phyloP scores from a whole-genome alignment of 2,329 filamentous ascomycete genomes.

The Pseudodiploospora longispora region DNA sequence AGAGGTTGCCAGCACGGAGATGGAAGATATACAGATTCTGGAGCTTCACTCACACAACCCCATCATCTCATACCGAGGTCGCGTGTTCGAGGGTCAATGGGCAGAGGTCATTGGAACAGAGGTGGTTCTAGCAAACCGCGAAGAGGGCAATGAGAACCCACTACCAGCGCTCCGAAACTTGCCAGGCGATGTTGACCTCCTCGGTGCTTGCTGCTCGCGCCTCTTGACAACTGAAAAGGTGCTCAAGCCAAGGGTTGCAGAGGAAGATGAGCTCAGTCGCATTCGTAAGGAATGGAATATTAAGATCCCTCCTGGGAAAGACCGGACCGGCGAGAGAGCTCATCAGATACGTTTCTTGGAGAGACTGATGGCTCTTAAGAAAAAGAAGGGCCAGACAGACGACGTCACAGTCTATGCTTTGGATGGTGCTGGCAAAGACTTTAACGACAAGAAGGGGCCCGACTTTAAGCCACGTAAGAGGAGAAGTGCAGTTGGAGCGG shows the following conservation, averaged over 20 bases:
- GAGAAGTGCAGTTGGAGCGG: slow-evolving; percentile 8
- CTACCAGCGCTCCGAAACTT: slow-evolving; percentile 43
- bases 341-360: slow-evolving; percentile 53
- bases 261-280: slow-evolving; percentile 26
- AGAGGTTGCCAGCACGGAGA: slow-evolving; percentile 1
- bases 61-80: slow-evolving; percentile 69
- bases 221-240: slow-evolving; percentile 60
- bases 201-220: slow-evolving; percentile 62
- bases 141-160: slow-evolving; percentile 36
- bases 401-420: slow-evolving; percentile 52
- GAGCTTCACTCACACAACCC: slow-evolving; percentile 71
- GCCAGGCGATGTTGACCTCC: slow-evolving; percentile 56
- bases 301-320: slow-evolving; percentile 35
- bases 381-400: slow-evolving; percentile 55
- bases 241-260: slow-evolving; percentile 38
- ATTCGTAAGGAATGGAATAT: slow-evolving; percentile 36
- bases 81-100: slow-evolving; percentile 76
- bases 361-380: slow-evolving; percentile 57
- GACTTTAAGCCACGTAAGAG: slow-evolving; percentile 28
- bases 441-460: slow-evolving; percentile 33
- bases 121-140: slow-evolving; percentile 56
- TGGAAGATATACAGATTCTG: slow-evolving; percentile 63
- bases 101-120: slow-evolving; percentile 77
- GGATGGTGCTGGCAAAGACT: slow-evolving; percentile 33
- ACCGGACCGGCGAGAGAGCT: slow-evolving; percentile 39